phyloP scores from a whole-genome alignment of 176 grass and related monocot species.

The Aegilops speltoides region DNA sequence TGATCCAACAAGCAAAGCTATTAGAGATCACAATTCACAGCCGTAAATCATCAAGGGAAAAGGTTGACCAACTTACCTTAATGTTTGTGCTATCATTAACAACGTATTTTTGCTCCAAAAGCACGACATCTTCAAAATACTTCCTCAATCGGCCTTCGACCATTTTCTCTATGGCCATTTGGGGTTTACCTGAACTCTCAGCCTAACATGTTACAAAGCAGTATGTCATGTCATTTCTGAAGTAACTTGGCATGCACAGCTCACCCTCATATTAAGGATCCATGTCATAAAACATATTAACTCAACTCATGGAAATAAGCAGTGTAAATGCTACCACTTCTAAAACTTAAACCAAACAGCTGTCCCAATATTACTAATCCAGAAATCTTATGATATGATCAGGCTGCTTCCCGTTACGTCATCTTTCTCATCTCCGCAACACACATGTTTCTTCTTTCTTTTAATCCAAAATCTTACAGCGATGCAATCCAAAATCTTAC shows the following conservation, averaged over 20 bases:
- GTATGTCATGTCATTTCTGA: conserved; percentile 19
- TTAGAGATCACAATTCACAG: conserved; percentile 27
- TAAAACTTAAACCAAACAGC: neutral
- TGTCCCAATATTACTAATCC: neutral
- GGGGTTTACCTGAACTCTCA: conserved; percentile 85
- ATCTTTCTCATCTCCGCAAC: neutral
- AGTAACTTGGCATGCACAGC: neutral
- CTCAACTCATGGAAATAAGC: neutral
- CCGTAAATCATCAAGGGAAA: conserved; percentile 15
- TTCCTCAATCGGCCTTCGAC: conserved; percentile 90
- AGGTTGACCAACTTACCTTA: conserved; percentile 44
- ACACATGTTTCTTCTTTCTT: neutral
- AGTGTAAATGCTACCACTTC: conserved; percentile 1
- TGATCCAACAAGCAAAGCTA: conserved; percentile 1
- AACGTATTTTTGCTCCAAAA: conserved; percentile 91
- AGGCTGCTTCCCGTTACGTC: neutral
- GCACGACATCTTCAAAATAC: conserved; percentile 90
- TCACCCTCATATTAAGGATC: neutral
- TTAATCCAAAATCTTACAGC: neutral
- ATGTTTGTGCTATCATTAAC: conserved; percentile 68
- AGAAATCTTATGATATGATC: conserved; percentile 9
- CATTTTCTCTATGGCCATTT: conserved; percentile 98
- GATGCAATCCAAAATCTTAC: neutral
- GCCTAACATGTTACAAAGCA: conserved; percentile 50
- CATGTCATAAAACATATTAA: neutral